Evolutionary conservation across 2,329 filamentous ascomycete species (phyloP).

Genomic region (Ophiocordyceps australis): DNA sequence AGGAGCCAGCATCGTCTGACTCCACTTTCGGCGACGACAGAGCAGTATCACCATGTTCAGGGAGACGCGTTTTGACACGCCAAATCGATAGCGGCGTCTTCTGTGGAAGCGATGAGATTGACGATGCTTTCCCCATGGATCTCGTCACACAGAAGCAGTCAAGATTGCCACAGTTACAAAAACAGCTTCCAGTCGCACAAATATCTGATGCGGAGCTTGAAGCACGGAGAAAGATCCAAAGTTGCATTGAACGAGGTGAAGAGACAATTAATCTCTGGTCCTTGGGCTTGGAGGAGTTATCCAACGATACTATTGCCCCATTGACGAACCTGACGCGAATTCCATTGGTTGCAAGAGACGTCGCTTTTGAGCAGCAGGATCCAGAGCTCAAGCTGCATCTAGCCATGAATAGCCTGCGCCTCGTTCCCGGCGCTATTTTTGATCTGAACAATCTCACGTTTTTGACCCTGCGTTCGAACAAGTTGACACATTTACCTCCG

Average conservation of each 20-base stretch:
- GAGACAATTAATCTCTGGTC: slow-evolving; percentile 46
- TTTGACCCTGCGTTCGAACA: slow-evolving; percentile 47
- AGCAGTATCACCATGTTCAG: slow-evolving; percentile 12
- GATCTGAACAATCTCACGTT: slow-evolving; percentile 42
- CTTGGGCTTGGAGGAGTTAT: slow-evolving; percentile 31
- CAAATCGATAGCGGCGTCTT: slow-evolving; percentile 54
- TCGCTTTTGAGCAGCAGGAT: slow-evolving; percentile 39
- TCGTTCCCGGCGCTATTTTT: slow-evolving; percentile 42
- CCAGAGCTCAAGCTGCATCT: slow-evolving; percentile 44
- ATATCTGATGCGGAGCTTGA: slow-evolving; percentile 21
- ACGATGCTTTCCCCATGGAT: slow-evolving; percentile 21
- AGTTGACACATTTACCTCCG: slow-evolving; percentile 40
- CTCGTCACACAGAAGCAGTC: slow-evolving; percentile 13
- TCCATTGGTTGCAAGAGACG: slow-evolving; percentile 32
- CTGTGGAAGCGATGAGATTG: slow-evolving; percentile 41
- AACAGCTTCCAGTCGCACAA: slow-evolving; percentile 9
- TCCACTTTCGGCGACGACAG: slow-evolving; percentile 24
- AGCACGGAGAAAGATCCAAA: slow-evolving; percentile 26
- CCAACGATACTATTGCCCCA: slow-evolving; percentile 36
- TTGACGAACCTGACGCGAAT: slow-evolving; percentile 35
- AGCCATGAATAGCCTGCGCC: slow-evolving; percentile 35
- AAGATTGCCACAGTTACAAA: slow-evolving; percentile 19
- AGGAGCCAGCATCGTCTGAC: slow-evolving; percentile 32
- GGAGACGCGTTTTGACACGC: slow-evolving; percentile 34
- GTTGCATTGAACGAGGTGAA: slow-evolving; percentile 36